Conservation (phyloP, 1,284 basidiomycete species). For the Chalciporus sp. region DNA sequence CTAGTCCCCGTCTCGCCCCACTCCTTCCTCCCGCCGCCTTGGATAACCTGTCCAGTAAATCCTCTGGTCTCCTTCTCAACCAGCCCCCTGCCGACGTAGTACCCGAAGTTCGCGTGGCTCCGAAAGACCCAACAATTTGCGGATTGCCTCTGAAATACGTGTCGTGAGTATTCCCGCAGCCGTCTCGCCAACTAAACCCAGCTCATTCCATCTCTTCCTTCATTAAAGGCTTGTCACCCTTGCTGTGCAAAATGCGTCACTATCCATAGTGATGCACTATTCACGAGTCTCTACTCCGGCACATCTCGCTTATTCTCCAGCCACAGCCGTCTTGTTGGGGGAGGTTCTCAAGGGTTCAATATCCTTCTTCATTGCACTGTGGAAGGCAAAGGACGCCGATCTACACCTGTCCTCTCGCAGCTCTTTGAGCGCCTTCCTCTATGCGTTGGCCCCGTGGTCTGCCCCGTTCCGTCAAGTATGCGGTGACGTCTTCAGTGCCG, state of each 20-base stretch:
- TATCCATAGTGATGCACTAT: slow-evolving; percentile 96
- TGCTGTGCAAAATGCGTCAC: slow-evolving; percentile 93
- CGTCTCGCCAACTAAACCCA: slow-evolving; percentile 3
- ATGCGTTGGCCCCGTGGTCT: slow-evolving; percentile 43
- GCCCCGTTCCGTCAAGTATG: slow-evolving; percentile 57
- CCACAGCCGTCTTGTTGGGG: slow-evolving; percentile 90
- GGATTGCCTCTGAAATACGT: slow-evolving; percentile 66
- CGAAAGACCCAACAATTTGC: slow-evolving; percentile 44
- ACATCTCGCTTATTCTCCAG: slow-evolving; percentile 84
- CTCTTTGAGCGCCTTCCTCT: slow-evolving; percentile 44
- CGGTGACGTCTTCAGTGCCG: slow-evolving; percentile 67
- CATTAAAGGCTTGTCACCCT: slow-evolving; percentile 80
- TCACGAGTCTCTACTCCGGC: slow-evolving; percentile 84
- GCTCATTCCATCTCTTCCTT: not conserved
- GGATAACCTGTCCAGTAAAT: slow-evolving; percentile 33
- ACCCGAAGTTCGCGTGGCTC: slow-evolving; percentile 23
- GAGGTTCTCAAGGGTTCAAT: slow-evolving; percentile 93
- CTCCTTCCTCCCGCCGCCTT: slow-evolving; percentile 38
- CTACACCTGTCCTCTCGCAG: slow-evolving; percentile 45
- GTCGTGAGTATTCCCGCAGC: slow-evolving; percentile 46
- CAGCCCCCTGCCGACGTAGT: slow-evolving; percentile 33
- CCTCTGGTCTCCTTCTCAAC: slow-evolving; percentile 35
- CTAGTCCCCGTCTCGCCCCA: slow-evolving; percentile 41
- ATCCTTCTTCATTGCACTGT: slow-evolving; percentile 76
- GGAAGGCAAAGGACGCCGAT: slow-evolving; percentile 45